Evolutionary conservation across 371 early-diverging fungal genomes (phyloP).

Genomic region (Parasitella parasitica): DNA sequence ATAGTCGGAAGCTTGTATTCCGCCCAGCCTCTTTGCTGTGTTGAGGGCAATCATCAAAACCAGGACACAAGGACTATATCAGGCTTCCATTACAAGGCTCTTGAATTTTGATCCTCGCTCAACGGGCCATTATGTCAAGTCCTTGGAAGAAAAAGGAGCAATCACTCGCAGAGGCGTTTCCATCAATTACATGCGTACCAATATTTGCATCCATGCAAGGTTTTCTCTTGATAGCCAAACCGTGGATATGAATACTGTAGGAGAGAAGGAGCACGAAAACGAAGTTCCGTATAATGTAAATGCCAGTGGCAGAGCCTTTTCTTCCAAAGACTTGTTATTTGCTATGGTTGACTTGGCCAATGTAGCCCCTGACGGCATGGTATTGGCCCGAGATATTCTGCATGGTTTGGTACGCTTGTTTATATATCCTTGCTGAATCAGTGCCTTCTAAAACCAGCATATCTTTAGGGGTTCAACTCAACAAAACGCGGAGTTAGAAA

Average conservation of each 20-base stretch:
- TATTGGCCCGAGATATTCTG: slow-evolving; percentile 33
- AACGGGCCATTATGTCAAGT: slow-evolving; percentile 43
- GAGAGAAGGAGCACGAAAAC: not conserved
- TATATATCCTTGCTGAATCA: not conserved
- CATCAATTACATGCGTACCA: slow-evolving; percentile 24
- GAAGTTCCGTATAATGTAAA: slow-evolving; percentile 31
- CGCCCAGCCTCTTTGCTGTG: slow-evolving; percentile 22
- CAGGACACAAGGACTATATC: slow-evolving; percentile 29
- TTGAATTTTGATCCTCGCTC: slow-evolving; percentile 36
- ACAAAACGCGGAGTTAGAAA: slow-evolving; percentile 10
- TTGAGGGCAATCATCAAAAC: slow-evolving; percentile 24
- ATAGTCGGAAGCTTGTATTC: slow-evolving; percentile 27
- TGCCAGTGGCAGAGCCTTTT: slow-evolving; percentile 20
- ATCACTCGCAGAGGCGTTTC: slow-evolving; percentile 32
- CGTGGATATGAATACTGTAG: slow-evolving; percentile 1
- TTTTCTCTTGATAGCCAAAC: not conserved
- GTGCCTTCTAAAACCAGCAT: not conserved
- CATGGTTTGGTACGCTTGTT: slow-evolving; percentile 27
- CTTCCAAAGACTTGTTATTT: slow-evolving; percentile 1
- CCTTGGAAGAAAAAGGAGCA: slow-evolving; percentile 34
- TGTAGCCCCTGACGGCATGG: slow-evolving; percentile 27
- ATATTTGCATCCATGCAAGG: slow-evolving; percentile 34
- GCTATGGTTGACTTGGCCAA: slow-evolving; percentile 21
- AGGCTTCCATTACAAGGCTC: slow-evolving; percentile 28
- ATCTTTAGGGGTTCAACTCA: slow-evolving; percentile 33